Base-by-base conservation (phyloP, 2,329 filamentous ascomycete genomes). In the Clonostachys solani region DNA sequence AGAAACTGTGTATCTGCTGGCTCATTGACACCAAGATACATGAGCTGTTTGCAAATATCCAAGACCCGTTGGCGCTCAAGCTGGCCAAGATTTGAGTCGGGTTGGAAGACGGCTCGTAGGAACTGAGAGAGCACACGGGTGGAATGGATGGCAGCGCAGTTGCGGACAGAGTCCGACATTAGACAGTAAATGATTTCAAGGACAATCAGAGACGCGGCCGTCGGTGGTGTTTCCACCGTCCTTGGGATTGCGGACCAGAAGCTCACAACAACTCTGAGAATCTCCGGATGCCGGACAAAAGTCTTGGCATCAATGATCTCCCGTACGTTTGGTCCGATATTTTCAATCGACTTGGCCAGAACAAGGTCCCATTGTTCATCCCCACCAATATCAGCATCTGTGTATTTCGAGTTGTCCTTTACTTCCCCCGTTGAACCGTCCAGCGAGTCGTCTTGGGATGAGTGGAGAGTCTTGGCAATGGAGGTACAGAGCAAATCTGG, bases 1-100 rank as follows among this genome's bases (percentile, higher is more conserved):
- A 99, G 75, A 50, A 86, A 83, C 58, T 92, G 85, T 15, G 89
- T 89, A 70, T 96, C 91, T 42, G 89, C 82, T n/a, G 96, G 78
- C 50, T 78, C 78, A 58, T 84, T 87, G 54, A 95, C 80, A 17
- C 94, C 92, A 52, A 94, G 75, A 48, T 81, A 71, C 72, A 89
- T 81, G 60, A 95, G 68, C 64, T 75, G 75, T 53, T 78, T 78
- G 58, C 87, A 92, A 23, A 95, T 74, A 18, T 79, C 73, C 53
- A 85, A 71, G 17, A 90, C 78, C 13, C 83, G 72, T 23, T 72
- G 63, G 55, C 72, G 75, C 60, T 91, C 86, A 4, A 68, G 60
- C 19, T 72, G 60, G 13, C 74, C 73, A 33, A 88, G 68, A 13
- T 66, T 62, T 17, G 77, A 73, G 44, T 73, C 69, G 5, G 64